These are phyloP conservation scores for Penicillium mononematosum DNA, from an alignment of 495 filamentous ascomycete genomes.

Conservation along the genomic window DNA sequence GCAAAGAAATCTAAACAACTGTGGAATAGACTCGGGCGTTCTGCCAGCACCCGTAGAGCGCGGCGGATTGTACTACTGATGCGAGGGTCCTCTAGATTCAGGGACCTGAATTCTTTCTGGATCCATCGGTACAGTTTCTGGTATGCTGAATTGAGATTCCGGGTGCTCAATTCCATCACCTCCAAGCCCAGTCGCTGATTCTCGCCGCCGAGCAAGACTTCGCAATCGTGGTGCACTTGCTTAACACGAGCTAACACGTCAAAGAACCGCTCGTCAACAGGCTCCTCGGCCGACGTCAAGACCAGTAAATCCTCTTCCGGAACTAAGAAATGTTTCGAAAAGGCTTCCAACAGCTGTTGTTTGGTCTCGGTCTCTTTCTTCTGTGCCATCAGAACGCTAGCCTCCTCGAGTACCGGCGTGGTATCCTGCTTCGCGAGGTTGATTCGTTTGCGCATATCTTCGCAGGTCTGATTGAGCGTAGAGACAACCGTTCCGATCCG, in stretches of 20 bases:
- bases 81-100: slow-evolving; percentile 93
- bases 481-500: slow-evolving; percentile 77
- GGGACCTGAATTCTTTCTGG: slow-evolving; percentile 84
- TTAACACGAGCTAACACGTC: slow-evolving; percentile 75
- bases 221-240: slow-evolving; percentile 81
- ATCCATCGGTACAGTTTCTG: slow-evolving; percentile 96
- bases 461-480: slow-evolving; percentile 75
- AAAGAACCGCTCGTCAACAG: slow-evolving; percentile 87
- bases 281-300: slow-evolving; percentile 72
- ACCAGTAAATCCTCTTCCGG: slow-evolving; percentile 71
- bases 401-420: slow-evolving; percentile 73
- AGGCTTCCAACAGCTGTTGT: slow-evolving; percentile 76
- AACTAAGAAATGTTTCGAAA: slow-evolving; percentile 80
- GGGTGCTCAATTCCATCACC: slow-evolving; percentile 85
- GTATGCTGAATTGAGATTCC: slow-evolving; percentile 83
- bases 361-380: slow-evolving; percentile 80
- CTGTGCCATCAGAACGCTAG: slow-evolving; percentile 68
- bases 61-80: slow-evolving; percentile 83
- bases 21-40: slow-evolving; percentile 86
- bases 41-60: slow-evolving; percentile 83
- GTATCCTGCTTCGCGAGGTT: slow-evolving; percentile 72
- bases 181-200: slow-evolving; percentile 83
- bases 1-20: slow-evolving; percentile 93
- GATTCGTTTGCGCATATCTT: slow-evolving; percentile 77
- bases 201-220: slow-evolving; percentile 84